Evolutionary conservation across 1,139 yeast genomes (phyloP), one percentile per base, ranked within the genome.

Genomic region (Lodderomyces oxycetoniae): DNA sequence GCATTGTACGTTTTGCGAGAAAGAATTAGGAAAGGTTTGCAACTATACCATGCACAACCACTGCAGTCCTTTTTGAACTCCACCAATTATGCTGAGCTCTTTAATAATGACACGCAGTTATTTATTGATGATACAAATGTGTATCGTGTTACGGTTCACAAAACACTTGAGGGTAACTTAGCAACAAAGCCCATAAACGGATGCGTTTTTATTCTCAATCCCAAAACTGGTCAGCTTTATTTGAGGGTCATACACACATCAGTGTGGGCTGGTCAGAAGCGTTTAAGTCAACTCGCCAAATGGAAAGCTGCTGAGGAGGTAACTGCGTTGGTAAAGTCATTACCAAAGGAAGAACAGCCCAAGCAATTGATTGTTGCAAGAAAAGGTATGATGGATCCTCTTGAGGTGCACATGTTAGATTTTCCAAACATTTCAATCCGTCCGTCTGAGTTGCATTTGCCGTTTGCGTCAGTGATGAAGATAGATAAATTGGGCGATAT

Each of bases 281-380:
- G 97, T 49, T 68, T 91, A 45, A 86, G 95, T 19, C 97, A 91
- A 54, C 65, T 93, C 42, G 93, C 97, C 1, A 91, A 91, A 54
- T 93, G 98, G 98, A 91, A 91, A 55, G 82, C 97, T 2, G 98
- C 98, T 0, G 99, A 93, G 59, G 98, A 91, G 60, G 95, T 88
- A 17, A 91, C 96, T 8, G 95, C 96, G 0, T 65, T 91, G 44
- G 74, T 91, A 17, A 71, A 96, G 32, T 86, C 97, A 0, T 61
- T 91, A 39, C 97, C 97, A 1, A 72, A 77, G 37, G 96, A 91
- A 53, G 96, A 91, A 56, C 96, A 89, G 51, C 98, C 98, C 2
- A 83, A 83, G 49, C 96, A 89, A 56, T 66, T 93, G 39, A 85
- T 91, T 53, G 89, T 86, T 8, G 84, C 96, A 0, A 69, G 97